Base-by-base conservation (phyloP, 768 basidiomycete genomes). In the Asterophora lycoperdoides region DNA sequence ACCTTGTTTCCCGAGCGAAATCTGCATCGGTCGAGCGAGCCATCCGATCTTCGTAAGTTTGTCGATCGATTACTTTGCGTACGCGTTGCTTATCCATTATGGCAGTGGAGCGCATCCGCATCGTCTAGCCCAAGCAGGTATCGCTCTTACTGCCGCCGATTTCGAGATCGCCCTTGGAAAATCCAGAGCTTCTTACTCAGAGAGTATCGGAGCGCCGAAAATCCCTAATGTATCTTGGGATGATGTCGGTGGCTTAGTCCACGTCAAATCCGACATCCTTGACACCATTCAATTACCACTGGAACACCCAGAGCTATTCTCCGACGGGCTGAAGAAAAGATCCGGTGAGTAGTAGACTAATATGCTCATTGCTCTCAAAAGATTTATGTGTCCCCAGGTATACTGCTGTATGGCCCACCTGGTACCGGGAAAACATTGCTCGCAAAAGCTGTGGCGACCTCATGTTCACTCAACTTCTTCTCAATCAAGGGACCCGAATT, bases 151-250 rank as follows among this genome's bases (percentile, higher is more conserved):
- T 15, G 73, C 74, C 0, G 71, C 72, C 35, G 92, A 97, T 60
- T 85, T 98, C 57, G 78, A 85, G 3, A 48, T 56, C 13, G 92
- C 91, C 0, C 72, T 98, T 15, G 73, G 75, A 10, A 78, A 83
- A 52, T 86, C 88, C 10, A 74, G 93, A 46, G 69, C 78, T 8
- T 78, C 86, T 0, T 94, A 94, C 65, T 87, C 90, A 7, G 90
- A 93, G 62, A 91, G 79, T 60, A 95, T 98, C 51, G 95, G 94
- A n/a, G 92, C 93, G 19, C 96, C 96, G 0, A 93, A 88, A 56
- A 99, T 99, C 30, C 96, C 96, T 1, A 86, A 77, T 54, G 93
- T 99, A 1, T 79, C 86, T 0, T 99, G 96, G 96, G 93, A 97
- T 64, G 96, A 99, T 63, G 87, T 99, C 10, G 96, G 96, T 20